A percentile compares a stretch with the other conserved stretches of the same genome.
Conservation (phyloP, 75 land plant genomes). For the Cryptomeria japonica region DNA sequence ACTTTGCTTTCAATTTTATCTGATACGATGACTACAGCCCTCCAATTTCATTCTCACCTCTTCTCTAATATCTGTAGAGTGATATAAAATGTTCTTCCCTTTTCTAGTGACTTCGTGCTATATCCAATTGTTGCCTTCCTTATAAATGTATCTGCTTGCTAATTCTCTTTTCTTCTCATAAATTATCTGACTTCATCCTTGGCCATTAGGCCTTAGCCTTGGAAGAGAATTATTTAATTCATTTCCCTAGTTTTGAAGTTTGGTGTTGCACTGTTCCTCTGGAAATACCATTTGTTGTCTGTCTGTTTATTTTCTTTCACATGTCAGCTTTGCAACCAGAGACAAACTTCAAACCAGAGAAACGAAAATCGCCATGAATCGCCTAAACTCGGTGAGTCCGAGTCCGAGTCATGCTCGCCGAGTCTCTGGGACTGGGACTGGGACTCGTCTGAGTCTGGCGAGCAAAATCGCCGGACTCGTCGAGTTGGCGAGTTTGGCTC, state of each 20-base stretch:
- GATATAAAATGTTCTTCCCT: not conserved
- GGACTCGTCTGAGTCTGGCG: too few relatives aligned
- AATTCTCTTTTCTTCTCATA: not conserved
- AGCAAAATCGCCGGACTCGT: too few relatives aligned
- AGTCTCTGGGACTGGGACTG: too few relatives aligned
- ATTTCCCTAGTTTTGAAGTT: not conserved
- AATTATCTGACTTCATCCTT: not conserved
- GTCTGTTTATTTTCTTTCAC: not conserved
- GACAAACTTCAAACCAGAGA: too few relatives aligned
- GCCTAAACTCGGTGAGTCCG: too few relatives aligned
- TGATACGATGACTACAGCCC: not conserved
- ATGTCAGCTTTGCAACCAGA: not conserved
- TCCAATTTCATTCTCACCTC: not conserved
- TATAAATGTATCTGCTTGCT: not conserved
- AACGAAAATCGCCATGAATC: too few relatives aligned
- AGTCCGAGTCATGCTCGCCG: too few relatives aligned
- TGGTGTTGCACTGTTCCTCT: not conserved
- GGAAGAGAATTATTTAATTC: not conserved
- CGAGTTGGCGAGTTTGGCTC: too few relatives aligned
- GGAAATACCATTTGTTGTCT: not conserved
- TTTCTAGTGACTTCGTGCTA: not conserved
- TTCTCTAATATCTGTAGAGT: not conserved
- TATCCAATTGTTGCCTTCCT: not conserved
- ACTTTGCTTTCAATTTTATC: not conserved
- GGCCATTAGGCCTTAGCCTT: not conserved